A percentile compares a stretch with the other conserved stretches of the same genome.
These are phyloP conservation scores for Phytophthora agathidicida DNA, from an alignment of 352 stramenopile genomes.

Conservation along the genomic window DNA sequence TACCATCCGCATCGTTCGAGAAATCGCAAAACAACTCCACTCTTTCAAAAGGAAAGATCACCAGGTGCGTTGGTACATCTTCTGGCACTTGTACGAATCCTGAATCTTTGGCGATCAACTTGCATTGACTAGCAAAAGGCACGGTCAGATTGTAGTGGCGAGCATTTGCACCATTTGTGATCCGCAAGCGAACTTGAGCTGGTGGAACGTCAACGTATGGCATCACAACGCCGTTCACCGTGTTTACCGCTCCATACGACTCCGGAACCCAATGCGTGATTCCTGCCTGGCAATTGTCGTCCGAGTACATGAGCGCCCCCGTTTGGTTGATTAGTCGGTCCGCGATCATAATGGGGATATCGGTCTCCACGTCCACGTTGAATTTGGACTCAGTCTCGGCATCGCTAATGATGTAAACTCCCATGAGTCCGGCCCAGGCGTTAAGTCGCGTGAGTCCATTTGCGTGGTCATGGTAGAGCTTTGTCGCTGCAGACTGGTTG, in stretches of 20 bases:
- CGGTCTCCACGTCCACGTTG: conserved; percentile 61
- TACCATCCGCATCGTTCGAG: conserved; percentile 38
- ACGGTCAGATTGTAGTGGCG: conserved; percentile 81
- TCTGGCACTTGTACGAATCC: conserved; percentile 56
- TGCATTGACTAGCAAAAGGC: conserved; percentile 65
- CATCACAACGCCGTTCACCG: conserved; percentile 76
- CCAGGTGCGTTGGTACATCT: conserved; percentile 27
- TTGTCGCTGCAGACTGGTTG: conserved; percentile 71
- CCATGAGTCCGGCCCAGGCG: conserved; percentile 64
- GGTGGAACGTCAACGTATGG: conserved; percentile 65
- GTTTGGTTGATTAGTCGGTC: conserved; percentile 59
- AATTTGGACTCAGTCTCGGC: conserved; percentile 46
- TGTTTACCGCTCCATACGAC: conserved; percentile 65
- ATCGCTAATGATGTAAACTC: conserved; percentile 68
- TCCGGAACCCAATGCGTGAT: conserved; percentile 65
- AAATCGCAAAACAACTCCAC: conserved; percentile 72
- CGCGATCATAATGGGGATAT: conserved; percentile 62
- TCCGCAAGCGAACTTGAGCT: conserved; percentile 65
- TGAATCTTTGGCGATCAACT: conserved; percentile 68
- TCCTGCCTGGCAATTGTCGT: conserved; percentile 55
- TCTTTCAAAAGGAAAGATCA: conserved; percentile 66
- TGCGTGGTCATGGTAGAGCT: conserved; percentile 79
- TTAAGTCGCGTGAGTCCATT: conserved; percentile 73
- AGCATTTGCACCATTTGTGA: conserved; percentile 66
- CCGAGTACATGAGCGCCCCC: conserved; percentile 68